Percentiles rank a stretch among this genome's conserved stretches.
Evolutionary conservation across 2,329 filamentous ascomycete genomes (phyloP).

Genomic region (Pseudogymnoascus sp.): DNA sequence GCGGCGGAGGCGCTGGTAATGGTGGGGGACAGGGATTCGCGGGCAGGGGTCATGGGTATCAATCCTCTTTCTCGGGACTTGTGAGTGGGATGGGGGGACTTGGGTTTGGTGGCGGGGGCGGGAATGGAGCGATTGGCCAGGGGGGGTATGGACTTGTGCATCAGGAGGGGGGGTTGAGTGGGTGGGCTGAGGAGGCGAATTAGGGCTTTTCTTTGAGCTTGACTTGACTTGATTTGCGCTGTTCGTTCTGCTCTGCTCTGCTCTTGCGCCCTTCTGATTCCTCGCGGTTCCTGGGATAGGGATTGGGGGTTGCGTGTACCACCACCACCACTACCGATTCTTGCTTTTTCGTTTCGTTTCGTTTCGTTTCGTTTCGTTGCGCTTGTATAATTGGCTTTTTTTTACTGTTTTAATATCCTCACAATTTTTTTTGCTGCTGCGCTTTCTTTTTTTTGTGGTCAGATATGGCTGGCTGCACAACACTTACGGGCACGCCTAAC

Average conservation of each 20-base stretch:
- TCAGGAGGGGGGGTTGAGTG: conserved; percentile 54
- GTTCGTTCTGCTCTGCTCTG: no score
- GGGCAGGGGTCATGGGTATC: conserved; percentile 58
- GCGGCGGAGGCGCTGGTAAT: no score
- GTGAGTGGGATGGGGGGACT: conserved; percentile 20
- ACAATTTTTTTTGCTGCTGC: background rate
- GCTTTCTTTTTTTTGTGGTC: background rate
- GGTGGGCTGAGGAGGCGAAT: conserved; percentile 38
- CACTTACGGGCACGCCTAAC: background rate
- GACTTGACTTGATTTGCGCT: no score
- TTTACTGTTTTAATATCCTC: background rate
- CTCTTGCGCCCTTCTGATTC: no score
- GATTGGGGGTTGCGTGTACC: no score
- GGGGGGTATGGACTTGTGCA: conserved; percentile 55
- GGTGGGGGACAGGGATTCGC: conserved; percentile 21
- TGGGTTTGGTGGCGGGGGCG: conserved; percentile 14
- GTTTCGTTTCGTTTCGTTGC: background rate
- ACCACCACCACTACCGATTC: background rate
- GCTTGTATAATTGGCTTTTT: background rate
- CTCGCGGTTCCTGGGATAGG: no score
- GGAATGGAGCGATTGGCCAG: conserved; percentile 41
- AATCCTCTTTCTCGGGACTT: conserved; percentile 43
- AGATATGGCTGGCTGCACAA: no score
- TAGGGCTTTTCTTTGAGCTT: no score
- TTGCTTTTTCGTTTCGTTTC: no score